These are phyloP conservation scores for Thalassiosira pacifica DNA, from an alignment of 352 stramenopile species.

Conservation along the genomic window DNA sequence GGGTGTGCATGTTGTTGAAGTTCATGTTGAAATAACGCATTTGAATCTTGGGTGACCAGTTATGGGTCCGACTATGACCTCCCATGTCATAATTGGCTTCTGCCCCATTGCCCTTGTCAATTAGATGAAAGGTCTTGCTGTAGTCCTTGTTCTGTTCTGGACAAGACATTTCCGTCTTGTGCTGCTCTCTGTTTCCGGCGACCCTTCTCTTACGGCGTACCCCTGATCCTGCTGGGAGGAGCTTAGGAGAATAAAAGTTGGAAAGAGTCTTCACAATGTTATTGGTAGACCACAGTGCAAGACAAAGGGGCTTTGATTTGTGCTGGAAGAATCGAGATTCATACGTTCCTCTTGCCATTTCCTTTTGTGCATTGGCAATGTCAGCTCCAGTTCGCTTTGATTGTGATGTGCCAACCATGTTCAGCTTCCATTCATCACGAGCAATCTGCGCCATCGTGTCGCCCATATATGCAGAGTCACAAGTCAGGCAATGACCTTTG, in stretches of 20 bases:
- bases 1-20: too few species aligned
- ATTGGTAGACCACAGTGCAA: conserved; percentile 21
- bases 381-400: conserved; percentile 6
- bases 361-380: background rate
- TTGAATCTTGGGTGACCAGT: conserved; percentile 29
- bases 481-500: background rate
- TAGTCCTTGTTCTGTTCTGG: conserved; percentile 36
- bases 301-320: conserved; percentile 34
- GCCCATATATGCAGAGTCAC: conserved; percentile 42
- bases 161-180: conserved; percentile 21
- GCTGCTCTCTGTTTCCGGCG: conserved; percentile 9
- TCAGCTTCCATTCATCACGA: conserved; percentile 27
- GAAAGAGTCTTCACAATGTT: conserved; percentile 34
- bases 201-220: conserved; percentile 4
- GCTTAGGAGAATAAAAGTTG: conserved; percentile 21
- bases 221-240: background rate
- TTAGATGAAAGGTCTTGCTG: conserved; percentile 40
- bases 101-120: conserved; percentile 40
- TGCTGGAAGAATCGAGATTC: conserved; percentile 10
- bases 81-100: conserved; percentile 27
- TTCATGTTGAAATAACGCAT: conserved; percentile 27
- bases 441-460: conserved; percentile 43
- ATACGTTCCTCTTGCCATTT: conserved; percentile 18
- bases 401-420: conserved; percentile 21
- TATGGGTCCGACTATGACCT: conserved; percentile 23